These are phyloP conservation scores for Taphrina pruni DNA, from an alignment of 1,139 yeast genomes.

Conservation along the genomic window DNA sequence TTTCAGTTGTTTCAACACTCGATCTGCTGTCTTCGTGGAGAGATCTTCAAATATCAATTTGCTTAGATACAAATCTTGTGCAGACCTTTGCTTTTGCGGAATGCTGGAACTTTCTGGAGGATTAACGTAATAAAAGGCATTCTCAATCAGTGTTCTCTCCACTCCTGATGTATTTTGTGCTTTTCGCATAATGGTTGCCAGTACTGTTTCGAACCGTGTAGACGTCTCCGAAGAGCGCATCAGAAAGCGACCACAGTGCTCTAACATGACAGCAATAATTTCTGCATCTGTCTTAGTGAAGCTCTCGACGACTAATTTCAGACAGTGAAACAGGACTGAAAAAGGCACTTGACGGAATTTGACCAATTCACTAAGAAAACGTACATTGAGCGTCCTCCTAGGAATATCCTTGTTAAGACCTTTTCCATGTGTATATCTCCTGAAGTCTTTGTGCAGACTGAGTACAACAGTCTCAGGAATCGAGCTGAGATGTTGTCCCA, in stretches of 20 bases:
- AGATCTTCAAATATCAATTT: conserved; percentile 58
- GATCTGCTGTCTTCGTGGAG: conserved; percentile 52
- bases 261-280: conserved; percentile 69
- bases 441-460: conserved; percentile 65
- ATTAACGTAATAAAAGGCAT: conserved; percentile 64
- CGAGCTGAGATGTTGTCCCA: conserved; percentile 59
- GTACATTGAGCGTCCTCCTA: conserved; percentile 59
- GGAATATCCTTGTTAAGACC: conserved; percentile 55
- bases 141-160: conserved; percentile 66
- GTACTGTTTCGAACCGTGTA: conserved; percentile 67
- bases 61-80: conserved; percentile 51
- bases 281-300: conserved; percentile 68
- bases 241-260: conserved; percentile 73
- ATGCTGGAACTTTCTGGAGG: conserved; percentile 59
- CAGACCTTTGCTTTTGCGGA: conserved; percentile 49
- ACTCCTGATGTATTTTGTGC: conserved; percentile 60
- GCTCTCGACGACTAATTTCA: conserved; percentile 59
- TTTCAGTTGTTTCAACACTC: conserved; percentile 56
- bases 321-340: conserved; percentile 67
- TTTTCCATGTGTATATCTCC: conserved; percentile 49
- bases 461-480: conserved; percentile 64
- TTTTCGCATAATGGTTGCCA: conserved; percentile 62
- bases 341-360: conserved; percentile 78
- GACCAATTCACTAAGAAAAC: conserved; percentile 73
- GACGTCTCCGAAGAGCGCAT: conserved; percentile 66